Evolutionary conservation across 352 stramenopile species (phyloP).

Genomic region (Phytophthora sansomeana): DNA sequence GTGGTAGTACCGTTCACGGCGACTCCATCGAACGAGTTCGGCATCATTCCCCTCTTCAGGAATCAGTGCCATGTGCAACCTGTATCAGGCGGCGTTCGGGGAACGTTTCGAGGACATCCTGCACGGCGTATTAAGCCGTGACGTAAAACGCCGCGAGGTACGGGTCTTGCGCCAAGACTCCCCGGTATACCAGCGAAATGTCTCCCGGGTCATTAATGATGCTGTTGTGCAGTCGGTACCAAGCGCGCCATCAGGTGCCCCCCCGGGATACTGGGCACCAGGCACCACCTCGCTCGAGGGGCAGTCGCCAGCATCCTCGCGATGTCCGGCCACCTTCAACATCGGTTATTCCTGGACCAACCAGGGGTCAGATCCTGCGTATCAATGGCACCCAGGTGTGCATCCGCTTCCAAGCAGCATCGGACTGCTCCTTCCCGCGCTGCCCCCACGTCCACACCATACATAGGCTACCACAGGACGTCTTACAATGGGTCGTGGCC

Average conservation of each 20-base stretch:
- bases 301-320: not conserved
- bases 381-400: conserved; percentile 6
- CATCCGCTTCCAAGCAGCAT: conserved; percentile 1
- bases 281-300: not conserved
- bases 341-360: not conserved
- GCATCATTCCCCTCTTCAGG: not conserved
- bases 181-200: not conserved
- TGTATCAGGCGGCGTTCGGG: not conserved
- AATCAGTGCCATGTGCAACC: not conserved
- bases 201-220: not conserved
- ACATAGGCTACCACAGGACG: not conserved
- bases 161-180: conserved; percentile 4
- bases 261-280: conserved; percentile 1
- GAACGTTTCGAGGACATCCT: not conserved
- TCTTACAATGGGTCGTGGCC: conserved; percentile 6
- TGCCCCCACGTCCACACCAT: conserved; percentile 1
- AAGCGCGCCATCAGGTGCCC: not conserved
- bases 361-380: conserved; percentile 2
- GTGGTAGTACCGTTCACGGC: too few species aligned
- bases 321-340: too few species aligned
- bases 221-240: not conserved
- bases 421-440: conserved; percentile 3
- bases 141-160: not conserved
- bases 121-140: not conserved
- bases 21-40: not conserved